These are phyloP conservation scores for Anisodus tanguticus DNA, from an alignment of 257 asterid species.

Conservation along the genomic window DNA sequence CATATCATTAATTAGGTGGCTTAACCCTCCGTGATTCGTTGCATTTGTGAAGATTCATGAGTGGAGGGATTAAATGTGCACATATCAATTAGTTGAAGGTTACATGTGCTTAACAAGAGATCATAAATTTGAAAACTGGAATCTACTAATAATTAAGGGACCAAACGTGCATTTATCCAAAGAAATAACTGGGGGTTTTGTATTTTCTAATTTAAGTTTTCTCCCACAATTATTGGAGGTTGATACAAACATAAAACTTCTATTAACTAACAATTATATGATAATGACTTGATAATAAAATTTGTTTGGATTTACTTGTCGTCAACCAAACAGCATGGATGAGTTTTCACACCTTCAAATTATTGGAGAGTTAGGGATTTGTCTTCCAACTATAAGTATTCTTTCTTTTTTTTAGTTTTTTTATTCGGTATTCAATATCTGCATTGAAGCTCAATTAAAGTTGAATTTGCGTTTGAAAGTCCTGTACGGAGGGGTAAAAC, in stretches of 20 bases:
- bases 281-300: constrained; percentile 26
- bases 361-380: constrained; percentile 5
- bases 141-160: too few relatives aligned
- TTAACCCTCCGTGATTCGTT: too few relatives aligned
- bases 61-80: too few relatives aligned
- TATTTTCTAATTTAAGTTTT: not conserved
- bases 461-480: rapidly evolving
- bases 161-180: not conserved
- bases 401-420: not conserved
- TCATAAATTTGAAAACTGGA: too few relatives aligned
- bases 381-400: not conserved
- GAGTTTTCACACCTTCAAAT: constrained; percentile 9
- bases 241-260: not conserved
- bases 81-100: too few relatives aligned
- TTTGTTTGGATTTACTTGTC: constrained; percentile 47
- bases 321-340: constrained; percentile 44
- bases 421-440: too few relatives aligned
- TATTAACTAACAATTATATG: constrained; percentile 24
- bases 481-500: rapidly evolving
- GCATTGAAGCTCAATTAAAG: rapidly evolving
- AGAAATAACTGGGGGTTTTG: not conserved
- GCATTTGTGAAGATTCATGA: too few relatives aligned
- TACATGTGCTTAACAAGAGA: too few relatives aligned
- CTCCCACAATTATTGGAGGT: constrained; percentile 31
- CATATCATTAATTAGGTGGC: too few relatives aligned